Conservation (phyloP, 305 asterid genomes). For the Solanum hybrid region DNA sequence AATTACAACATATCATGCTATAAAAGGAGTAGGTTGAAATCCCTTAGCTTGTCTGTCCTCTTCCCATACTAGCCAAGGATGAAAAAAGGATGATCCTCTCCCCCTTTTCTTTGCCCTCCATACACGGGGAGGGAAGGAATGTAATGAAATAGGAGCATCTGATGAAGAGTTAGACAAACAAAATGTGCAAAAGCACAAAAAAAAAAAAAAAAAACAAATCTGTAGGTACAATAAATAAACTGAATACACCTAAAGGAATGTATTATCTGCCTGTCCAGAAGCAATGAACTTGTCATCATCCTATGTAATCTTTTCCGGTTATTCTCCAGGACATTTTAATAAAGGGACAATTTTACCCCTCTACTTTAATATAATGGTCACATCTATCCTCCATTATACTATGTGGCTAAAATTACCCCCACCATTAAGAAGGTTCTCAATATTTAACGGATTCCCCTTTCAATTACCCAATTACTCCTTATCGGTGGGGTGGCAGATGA, state of each 20-base stretch:
- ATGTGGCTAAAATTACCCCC: neutral
- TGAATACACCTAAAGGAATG: neutral
- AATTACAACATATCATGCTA: neutral
- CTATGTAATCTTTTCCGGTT: neutral
- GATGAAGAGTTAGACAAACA: neutral
- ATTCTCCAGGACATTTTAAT: neutral
- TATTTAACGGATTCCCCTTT: neutral
- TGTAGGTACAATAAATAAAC: neutral
- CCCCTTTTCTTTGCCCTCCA: neutral
- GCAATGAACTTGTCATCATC: neutral
- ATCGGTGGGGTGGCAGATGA: neutral
- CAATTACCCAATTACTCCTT: neutral
- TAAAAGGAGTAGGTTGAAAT: neutral
- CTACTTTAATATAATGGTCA: neutral
- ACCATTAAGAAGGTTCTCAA: neutral
- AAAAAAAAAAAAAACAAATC: too few relatives aligned
- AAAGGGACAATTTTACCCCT: neutral
- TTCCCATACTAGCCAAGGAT: neutral
- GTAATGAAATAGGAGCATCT: neutral
- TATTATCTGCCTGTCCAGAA: neutral
- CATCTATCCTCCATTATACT: neutral
- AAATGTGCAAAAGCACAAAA: neutral
- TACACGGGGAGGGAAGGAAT: neutral
- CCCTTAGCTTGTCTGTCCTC: neutral
- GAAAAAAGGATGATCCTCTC: neutral